Evolutionary conservation across 257 asterid species (phyloP).

Genomic region (Handroanthus guayacan): DNA sequence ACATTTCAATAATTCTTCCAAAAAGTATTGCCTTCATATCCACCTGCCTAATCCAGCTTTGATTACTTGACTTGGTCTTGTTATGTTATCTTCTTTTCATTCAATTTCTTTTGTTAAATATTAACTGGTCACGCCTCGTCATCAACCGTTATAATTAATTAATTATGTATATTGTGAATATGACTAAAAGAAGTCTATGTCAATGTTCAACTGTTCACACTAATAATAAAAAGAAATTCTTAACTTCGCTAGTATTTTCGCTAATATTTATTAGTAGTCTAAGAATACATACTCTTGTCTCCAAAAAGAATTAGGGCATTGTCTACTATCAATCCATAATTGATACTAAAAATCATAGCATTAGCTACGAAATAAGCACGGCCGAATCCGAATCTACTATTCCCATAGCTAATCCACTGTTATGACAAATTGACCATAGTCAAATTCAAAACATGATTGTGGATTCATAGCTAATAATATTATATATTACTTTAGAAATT

Average conservation of each 20-base stretch:
- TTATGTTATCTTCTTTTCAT: not conserved
- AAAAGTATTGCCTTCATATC: slow-evolving; percentile 24
- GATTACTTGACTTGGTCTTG: slow-evolving; percentile 11
- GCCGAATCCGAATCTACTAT: too few species aligned
- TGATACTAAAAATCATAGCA: too few species aligned
- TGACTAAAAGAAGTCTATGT: not conserved
- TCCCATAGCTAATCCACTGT: too few species aligned
- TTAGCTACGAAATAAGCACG: too few species aligned
- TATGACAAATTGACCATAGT: too few species aligned
- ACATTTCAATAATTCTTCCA: slow-evolving; percentile 36
- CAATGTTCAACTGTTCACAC: not conserved
- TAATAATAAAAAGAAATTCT: not conserved
- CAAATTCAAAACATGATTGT: too few species aligned
- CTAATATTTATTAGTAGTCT: not conserved
- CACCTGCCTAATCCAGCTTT: slow-evolving; percentile 19
- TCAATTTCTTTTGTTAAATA: not conserved
- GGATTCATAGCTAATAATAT: too few species aligned
- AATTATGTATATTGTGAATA: not conserved
- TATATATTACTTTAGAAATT: too few species aligned
- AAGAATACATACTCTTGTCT: not conserved
- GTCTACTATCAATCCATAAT: too few species aligned
- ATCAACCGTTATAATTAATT: not conserved
- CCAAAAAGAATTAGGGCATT: not conserved
- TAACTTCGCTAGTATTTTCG: not conserved
- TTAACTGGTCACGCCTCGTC: not conserved